A percentile compares a stretch with the other conserved stretches of the same genome.
phyloP scores from a whole-genome alignment of 192 early-diverging fungal genomes.

The Backusella liffmaniae region DNA sequence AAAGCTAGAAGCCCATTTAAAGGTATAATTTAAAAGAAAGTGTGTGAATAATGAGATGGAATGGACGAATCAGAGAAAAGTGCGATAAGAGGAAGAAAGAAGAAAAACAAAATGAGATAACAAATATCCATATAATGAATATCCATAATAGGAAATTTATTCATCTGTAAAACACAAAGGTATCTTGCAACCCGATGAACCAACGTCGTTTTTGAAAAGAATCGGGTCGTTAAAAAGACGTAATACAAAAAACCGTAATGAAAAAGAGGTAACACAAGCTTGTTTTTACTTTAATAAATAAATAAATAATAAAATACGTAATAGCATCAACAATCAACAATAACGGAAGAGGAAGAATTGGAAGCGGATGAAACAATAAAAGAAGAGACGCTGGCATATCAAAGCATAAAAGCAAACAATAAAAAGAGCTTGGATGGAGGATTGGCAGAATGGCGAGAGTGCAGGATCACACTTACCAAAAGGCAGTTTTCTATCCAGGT shows the following conservation, averaged over 20 bases:
- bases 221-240: constrained; percentile 14
- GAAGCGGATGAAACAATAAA: background rate
- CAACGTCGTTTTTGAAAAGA: constrained; percentile 12
- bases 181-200: constrained; percentile 8
- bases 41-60: background rate
- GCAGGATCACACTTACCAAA: constrained; percentile 9
- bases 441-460: constrained; percentile 1
- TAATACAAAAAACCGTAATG: background rate
- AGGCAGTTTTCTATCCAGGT: background rate
- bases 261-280: background rate
- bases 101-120: background rate
- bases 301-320: background rate
- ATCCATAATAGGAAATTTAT: constrained; percentile 10
- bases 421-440: background rate
- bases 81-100: background rate
- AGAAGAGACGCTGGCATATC: background rate
- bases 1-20: constrained; percentile 49
- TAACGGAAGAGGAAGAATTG: background rate
- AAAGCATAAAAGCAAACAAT: background rate
- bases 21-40: constrained; percentile 18
- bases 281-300: background rate
- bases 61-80: background rate
- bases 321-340: background rate
- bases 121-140: background rate
- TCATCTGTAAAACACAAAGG: constrained; percentile 11